These are phyloP conservation scores for Colletotrichum lindemuthianum DNA, from an alignment of 2,329 filamentous ascomycete genomes.

Conservation along the genomic window DNA sequence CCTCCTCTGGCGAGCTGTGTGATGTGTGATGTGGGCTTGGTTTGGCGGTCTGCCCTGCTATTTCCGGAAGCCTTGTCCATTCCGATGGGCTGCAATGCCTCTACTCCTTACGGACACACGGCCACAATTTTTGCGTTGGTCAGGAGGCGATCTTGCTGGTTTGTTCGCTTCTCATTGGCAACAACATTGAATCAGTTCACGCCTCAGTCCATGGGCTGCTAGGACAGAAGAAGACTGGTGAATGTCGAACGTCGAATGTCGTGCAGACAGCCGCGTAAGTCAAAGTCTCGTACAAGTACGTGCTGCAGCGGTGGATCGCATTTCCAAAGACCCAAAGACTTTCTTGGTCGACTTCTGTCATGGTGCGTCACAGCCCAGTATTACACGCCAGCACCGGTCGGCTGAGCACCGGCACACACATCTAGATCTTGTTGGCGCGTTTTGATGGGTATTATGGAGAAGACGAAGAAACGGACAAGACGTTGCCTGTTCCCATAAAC, in stretches of 20 bases:
- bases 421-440: neutral
- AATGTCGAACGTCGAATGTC: too few relatives aligned
- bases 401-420: conserved; percentile 12
- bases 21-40: neutral
- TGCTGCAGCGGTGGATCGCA: neutral
- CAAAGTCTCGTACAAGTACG: neutral
- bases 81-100: too few relatives aligned
- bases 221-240: neutral
- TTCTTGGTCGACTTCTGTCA: neutral
- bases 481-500: too few relatives aligned
- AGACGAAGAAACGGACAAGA: neutral
- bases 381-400: conserved; percentile 14
- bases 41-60: neutral
- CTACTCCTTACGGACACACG: neutral
- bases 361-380: conserved; percentile 22
- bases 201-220: too few relatives aligned
- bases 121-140: neutral
- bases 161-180: neutral
- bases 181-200: too few relatives aligned
- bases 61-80: conserved; percentile 5
- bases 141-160: conserved; percentile 5
- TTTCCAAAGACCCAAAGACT: too few relatives aligned
- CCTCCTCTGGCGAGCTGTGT: too few relatives aligned
- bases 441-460: conserved; percentile 11
- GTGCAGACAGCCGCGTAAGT: neutral